Conservation (phyloP, 208 protist species). For the Herpetomonas tarakana region DNA sequence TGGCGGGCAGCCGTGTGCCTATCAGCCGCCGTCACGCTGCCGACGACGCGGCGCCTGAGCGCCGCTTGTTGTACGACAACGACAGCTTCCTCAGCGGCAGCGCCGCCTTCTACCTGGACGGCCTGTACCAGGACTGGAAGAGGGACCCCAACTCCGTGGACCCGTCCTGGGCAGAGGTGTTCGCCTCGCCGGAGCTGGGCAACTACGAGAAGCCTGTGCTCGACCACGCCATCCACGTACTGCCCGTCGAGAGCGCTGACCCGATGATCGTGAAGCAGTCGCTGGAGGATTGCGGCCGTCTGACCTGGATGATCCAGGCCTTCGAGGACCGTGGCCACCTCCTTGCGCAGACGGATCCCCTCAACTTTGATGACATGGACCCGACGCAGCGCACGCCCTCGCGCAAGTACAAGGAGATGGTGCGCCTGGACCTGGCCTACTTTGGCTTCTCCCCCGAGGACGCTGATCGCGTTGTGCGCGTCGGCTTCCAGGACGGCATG, state of each 20-base stretch:
- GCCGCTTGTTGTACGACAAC: slow-evolving; percentile 71
- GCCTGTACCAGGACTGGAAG: slow-evolving; percentile 80
- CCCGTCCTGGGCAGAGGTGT: slow-evolving; percentile 66
- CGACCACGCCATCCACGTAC: slow-evolving; percentile 53
- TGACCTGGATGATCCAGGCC: slow-evolving; percentile 87
- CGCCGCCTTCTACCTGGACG: slow-evolving; percentile 82
- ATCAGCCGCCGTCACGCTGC: slow-evolving; percentile 13
- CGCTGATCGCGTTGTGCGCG: slow-evolving; percentile 65
- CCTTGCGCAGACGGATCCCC: slow-evolving; percentile 74
- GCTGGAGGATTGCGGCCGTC: slow-evolving; percentile 65
- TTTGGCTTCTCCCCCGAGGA: slow-evolving; percentile 80
- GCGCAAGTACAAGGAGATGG: slow-evolving; percentile 43
- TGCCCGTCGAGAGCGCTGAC: slow-evolving; percentile 40
- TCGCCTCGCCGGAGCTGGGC: slow-evolving; percentile 32
- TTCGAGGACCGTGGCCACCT: slow-evolving; percentile 89
- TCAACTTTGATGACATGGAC: slow-evolving; percentile 66
- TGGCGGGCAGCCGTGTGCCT: slow-evolving; percentile 3
- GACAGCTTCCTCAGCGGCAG: slow-evolving; percentile 83
- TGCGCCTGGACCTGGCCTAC: slow-evolving; percentile 74
- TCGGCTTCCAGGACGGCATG: slow-evolving; percentile 71
- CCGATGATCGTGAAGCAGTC: slow-evolving; percentile 58
- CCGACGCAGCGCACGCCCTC: slow-evolving; percentile 42
- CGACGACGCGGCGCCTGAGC: slow-evolving; percentile 24
- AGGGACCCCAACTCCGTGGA: slow-evolving; percentile 72
- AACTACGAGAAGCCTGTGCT: slow-evolving; percentile 60